Evolutionary conservation across 2,329 filamentous ascomycete genomes (phyloP).

Genomic region (Endoconidiophora laricicola): DNA sequence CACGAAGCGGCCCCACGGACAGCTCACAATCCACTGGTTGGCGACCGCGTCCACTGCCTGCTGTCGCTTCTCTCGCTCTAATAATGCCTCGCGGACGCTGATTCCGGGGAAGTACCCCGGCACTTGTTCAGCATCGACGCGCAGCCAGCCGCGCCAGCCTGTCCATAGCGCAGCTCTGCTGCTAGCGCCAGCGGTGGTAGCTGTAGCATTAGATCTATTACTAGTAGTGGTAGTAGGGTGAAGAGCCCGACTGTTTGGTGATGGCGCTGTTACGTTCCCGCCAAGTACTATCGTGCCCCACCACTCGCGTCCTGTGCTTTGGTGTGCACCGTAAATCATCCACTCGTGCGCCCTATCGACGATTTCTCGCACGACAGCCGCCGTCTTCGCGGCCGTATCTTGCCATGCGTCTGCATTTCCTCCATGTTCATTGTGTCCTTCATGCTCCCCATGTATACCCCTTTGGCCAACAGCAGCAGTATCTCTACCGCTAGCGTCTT

Average conservation of each 20-base stretch:
- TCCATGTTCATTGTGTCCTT: no score
- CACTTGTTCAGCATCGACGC: conserved; percentile 29
- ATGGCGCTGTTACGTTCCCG: conserved; percentile 16
- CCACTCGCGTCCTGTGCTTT: conserved; percentile 31
- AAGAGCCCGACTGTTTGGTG: no score
- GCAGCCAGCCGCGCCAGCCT: conserved; percentile 30
- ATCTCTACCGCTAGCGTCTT: no score
- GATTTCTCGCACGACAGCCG: conserved; percentile 20
- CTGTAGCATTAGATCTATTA: no score
- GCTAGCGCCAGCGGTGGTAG: no score
- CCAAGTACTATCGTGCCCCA: conserved; percentile 42
- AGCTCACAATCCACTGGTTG: conserved; percentile 22
- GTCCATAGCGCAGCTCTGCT: conserved; percentile 2
- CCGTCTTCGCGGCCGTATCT: background rate
- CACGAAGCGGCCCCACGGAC: conserved; percentile 33
- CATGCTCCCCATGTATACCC: no score
- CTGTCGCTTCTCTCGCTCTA: conserved; percentile 24
- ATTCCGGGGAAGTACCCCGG: conserved; percentile 23
- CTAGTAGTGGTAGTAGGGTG: no score
- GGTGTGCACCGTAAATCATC: conserved; percentile 33
- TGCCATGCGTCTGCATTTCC: no score
- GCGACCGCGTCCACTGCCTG: conserved; percentile 23
- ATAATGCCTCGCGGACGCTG: conserved; percentile 30
- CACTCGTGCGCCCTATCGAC: conserved; percentile 27
- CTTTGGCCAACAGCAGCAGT: no score